These are phyloP conservation scores for Amylocystis lapponica DNA, from an alignment of 768 basidiomycete species.

Conservation along the genomic window DNA sequence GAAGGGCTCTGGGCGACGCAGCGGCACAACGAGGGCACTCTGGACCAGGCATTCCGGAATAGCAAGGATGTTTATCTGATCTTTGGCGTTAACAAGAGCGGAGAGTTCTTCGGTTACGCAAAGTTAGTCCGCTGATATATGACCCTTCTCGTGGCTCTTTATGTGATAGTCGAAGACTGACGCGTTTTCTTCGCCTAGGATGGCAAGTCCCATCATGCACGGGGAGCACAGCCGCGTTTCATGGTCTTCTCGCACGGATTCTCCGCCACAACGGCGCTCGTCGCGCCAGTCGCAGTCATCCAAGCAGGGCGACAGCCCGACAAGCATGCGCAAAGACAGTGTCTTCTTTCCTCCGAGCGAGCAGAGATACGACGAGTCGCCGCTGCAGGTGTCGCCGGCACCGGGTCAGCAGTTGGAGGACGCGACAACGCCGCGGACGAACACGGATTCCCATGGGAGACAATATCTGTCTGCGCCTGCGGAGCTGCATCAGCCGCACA, in stretches of 20 bases:
- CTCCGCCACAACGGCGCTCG: slow-evolving; percentile 21
- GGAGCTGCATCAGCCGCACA: slow-evolving; percentile 36
- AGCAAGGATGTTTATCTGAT: slow-evolving; percentile 83
- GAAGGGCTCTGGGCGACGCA: slow-evolving; percentile 90
- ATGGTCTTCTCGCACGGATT: slow-evolving; percentile 48
- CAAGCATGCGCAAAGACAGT: slow-evolving; percentile 3
- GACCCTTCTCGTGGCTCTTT: slow-evolving; percentile 3
- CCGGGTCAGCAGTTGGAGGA: neutral
- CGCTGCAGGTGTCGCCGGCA: slow-evolving; percentile 20
- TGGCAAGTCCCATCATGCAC: slow-evolving; percentile 58
- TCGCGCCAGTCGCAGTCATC: slow-evolving; percentile 18
- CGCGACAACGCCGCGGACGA: neutral
- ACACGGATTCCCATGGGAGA: neutral
- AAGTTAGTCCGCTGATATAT: slow-evolving; percentile 38
- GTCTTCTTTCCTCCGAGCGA: slow-evolving; percentile 33
- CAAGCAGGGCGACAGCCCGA: slow-evolving; percentile 11
- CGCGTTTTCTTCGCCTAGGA: slow-evolving; percentile 37
- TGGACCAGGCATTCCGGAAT: slow-evolving; percentile 92
- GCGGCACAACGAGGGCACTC: slow-evolving; percentile 82
- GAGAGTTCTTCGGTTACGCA: slow-evolving; percentile 93
- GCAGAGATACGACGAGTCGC: slow-evolving; percentile 40
- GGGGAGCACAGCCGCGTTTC: slow-evolving; percentile 45
- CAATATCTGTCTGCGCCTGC: slow-evolving; percentile 44
- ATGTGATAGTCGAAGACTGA: too few species aligned
- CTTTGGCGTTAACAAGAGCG: slow-evolving; percentile 90